Conservation (phyloP, 1,284 basidiomycete genomes). For the Cutaneotrichosporon sp. region DNA sequence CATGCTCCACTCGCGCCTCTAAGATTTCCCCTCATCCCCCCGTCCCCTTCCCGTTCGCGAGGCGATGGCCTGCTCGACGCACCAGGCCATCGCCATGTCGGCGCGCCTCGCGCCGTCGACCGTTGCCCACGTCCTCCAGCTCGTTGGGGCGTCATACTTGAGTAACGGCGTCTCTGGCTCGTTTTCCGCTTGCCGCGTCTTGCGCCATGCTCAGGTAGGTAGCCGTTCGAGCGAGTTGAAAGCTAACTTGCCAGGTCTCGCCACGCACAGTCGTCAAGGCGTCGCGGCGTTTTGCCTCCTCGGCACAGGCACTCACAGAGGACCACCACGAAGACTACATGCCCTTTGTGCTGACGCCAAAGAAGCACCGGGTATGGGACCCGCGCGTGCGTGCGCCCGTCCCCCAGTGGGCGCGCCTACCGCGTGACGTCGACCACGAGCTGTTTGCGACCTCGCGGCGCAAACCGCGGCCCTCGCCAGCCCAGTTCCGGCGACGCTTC, state of each 20-base stretch:
- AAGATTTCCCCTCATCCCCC: background rate
- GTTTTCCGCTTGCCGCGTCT: background rate
- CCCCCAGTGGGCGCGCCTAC: slow-evolving; percentile 4
- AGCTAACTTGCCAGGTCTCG: background rate
- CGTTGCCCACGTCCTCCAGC: slow-evolving; percentile 14
- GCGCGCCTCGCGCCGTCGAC: slow-evolving; percentile 14
- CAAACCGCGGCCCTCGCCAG: background rate
- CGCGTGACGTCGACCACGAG: background rate
- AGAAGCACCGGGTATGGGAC: no score
- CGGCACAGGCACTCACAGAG: slow-evolving; percentile 5
- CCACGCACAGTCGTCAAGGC: background rate
- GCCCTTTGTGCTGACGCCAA: slow-evolving; percentile 6
- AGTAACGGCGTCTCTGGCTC: slow-evolving; percentile 8
- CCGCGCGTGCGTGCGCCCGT: background rate
- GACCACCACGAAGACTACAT: background rate
- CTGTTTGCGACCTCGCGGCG: background rate
- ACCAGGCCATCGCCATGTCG: slow-evolving; percentile 20
- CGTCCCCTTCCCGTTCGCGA: background rate
- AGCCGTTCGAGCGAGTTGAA: no score
- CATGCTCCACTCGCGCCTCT: no score
- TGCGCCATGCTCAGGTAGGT: background rate
- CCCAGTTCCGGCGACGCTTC: background rate
- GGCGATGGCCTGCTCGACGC: slow-evolving; percentile 20
- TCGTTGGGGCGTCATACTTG: slow-evolving; percentile 17
- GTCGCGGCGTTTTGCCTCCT: slow-evolving; percentile 11